Percentiles rank a stretch among this genome's conserved stretches.
Evolutionary conservation across 1,284 basidiomycete species (phyloP).

Genomic region (Ceratobasidium sp.): DNA sequence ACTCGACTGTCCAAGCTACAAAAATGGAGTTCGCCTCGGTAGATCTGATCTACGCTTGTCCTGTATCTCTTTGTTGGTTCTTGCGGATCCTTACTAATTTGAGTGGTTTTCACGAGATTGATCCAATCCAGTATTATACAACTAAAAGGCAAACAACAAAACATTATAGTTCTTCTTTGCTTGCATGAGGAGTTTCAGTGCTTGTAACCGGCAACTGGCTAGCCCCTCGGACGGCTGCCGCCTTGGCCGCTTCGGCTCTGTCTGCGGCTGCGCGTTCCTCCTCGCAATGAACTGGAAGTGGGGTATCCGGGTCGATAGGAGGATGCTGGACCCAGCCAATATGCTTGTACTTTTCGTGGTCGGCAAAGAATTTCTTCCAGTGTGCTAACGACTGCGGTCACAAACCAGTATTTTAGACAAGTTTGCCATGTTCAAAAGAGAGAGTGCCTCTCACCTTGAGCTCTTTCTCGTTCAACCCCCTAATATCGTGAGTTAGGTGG

Average conservation of each 20-base stretch:
- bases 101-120: not conserved
- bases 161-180: constrained; percentile 38
- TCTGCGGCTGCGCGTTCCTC: constrained; percentile 44
- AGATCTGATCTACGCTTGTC: not conserved
- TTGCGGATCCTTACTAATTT: constrained; percentile 1
- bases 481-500: constrained; percentile 90
- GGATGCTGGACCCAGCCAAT: constrained; percentile 80
- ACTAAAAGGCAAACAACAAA: not conserved
- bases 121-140: constrained; percentile 8
- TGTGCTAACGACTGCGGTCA: constrained; percentile 65
- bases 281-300: constrained; percentile 82
- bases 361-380: constrained; percentile 91
- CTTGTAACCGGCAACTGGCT: constrained; percentile 23
- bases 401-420: constrained; percentile 6
- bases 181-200: constrained; percentile 5
- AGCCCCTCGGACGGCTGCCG: constrained; percentile 34
- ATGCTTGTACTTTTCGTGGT: constrained; percentile 82
- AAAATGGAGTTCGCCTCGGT: constrained; percentile 43
- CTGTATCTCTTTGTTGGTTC: constrained; percentile 19
- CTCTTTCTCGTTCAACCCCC: constrained; percentile 82
- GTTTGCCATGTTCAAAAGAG: not conserved
- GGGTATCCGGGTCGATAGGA: constrained; percentile 81
- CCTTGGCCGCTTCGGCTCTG: constrained; percentile 45
- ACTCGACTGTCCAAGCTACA: constrained; percentile 43
- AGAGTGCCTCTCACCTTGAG: constrained; percentile 67